Conservation (phyloP, 352 stramenopile species). For the Globisporangium megalacanthum region DNA sequence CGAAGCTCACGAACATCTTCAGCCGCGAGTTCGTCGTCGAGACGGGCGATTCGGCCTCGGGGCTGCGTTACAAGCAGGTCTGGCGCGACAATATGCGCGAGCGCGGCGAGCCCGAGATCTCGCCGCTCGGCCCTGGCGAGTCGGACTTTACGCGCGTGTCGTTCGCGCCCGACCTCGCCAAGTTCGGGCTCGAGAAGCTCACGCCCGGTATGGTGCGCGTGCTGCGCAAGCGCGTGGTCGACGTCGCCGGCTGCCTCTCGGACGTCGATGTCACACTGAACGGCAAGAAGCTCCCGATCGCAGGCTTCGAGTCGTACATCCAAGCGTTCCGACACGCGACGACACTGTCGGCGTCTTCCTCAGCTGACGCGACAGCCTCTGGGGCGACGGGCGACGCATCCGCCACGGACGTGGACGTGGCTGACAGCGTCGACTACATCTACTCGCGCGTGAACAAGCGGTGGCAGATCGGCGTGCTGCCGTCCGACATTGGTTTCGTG, state of each 20-base stretch:
- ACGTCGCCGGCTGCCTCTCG: conserved; percentile 96
- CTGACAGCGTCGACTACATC: conserved; percentile 73
- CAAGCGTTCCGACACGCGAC: conserved; percentile 79
- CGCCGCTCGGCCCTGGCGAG: conserved; percentile 65
- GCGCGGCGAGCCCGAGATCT: conserved; percentile 81
- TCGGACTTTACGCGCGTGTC: conserved; percentile 97
- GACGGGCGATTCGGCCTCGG: conserved; percentile 90
- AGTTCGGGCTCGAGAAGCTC: conserved; percentile 95
- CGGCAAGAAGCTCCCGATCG: conserved; percentile 77
- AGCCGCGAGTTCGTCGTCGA: conserved; percentile 98
- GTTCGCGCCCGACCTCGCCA: conserved; percentile 95
- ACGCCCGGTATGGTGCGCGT: conserved; percentile 92
- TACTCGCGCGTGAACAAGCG: conserved; percentile 93
- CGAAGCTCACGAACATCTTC: conserved; percentile 99
- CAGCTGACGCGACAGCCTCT: neutral
- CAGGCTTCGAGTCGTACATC: conserved; percentile 97
- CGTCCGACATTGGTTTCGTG: conserved; percentile 90
- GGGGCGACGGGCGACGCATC: neutral
- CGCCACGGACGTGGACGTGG: conserved; percentile 28
- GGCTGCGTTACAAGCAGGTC: conserved; percentile 84
- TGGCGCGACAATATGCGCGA: conserved; percentile 97
- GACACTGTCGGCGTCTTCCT: conserved; percentile 13
- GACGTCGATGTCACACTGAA: conserved; percentile 93
- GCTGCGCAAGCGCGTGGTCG: conserved; percentile 96
- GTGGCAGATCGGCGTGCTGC: conserved; percentile 94